phyloP scores from a whole-genome alignment of 2,329 filamentous ascomycete species.

The Ceratocystis destructans region DNA sequence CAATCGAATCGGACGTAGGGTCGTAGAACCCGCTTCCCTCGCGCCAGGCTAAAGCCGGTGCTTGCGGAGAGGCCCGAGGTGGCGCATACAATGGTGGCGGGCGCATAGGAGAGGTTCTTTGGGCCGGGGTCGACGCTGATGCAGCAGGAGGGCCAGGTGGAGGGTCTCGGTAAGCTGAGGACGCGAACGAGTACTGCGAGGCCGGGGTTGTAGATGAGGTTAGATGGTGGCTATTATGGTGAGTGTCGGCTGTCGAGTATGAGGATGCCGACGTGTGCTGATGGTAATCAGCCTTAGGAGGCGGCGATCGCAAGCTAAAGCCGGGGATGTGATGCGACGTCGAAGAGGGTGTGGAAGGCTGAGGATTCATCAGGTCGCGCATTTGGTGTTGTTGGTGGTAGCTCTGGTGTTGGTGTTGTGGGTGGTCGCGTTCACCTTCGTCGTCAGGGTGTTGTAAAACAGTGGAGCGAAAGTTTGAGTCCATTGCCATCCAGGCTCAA shows the following conservation, averaged over 20 bases:
- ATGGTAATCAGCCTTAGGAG: constrained; percentile 20
- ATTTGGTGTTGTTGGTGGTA: constrained; percentile 25
- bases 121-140: constrained; percentile 32
- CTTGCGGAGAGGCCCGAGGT: constrained; percentile 24
- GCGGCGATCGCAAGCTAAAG: constrained; percentile 39
- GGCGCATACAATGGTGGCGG: constrained; percentile 18
- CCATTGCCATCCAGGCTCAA: constrained; percentile 26
- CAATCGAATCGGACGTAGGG: constrained; percentile 37
- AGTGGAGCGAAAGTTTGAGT: constrained; percentile 37
- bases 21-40: constrained; percentile 39
- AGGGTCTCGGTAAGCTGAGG: constrained; percentile 22
- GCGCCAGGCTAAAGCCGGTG: constrained; percentile 25
- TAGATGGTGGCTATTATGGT: constrained; percentile 8
- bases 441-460: constrained; percentile 36
- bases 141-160: constrained; percentile 28
- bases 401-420: constrained; percentile 22
- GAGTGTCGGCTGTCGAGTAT: neutral
- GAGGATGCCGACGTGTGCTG: neutral
- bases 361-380: constrained; percentile 36
- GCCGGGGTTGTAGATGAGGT: constrained; percentile 32
- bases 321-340: constrained; percentile 29
- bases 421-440: constrained; percentile 26
- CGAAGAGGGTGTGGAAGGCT: constrained; percentile 21
- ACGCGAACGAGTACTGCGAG: constrained; percentile 28
- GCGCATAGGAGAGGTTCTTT: constrained; percentile 25